Conservation (phyloP, 768 basidiomycete genomes). For the Sistotremastrum niveocremeum region DNA sequence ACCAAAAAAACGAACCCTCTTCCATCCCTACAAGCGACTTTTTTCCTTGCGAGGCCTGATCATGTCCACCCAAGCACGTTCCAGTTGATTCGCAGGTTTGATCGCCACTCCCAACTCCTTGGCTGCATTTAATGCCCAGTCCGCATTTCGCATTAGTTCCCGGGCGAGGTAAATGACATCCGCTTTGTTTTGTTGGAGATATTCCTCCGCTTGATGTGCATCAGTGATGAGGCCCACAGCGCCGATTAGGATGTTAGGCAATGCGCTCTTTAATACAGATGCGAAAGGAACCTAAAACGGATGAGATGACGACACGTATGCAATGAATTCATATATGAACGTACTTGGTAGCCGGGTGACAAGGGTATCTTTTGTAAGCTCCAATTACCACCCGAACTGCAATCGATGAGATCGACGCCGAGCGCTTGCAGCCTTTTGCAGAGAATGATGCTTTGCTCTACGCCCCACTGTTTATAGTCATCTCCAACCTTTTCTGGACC, state of each 20-base stretch:
- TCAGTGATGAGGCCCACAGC: conserved; percentile 65
- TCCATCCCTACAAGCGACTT: no score
- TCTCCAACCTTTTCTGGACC: conserved; percentile 38
- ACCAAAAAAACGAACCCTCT: no score
- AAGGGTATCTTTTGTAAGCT: conserved; percentile 40
- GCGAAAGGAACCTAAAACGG: conserved; percentile 48
- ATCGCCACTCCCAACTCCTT: conserved; percentile 46
- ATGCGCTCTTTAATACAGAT: conserved; percentile 44
- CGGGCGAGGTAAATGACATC: conserved; percentile 59
- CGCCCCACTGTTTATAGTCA: conserved; percentile 59
- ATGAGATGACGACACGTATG: neutral
- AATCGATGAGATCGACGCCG: conserved; percentile 70
- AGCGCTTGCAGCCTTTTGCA: conserved; percentile 40
- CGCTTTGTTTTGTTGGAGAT: conserved; percentile 50
- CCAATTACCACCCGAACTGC: conserved; percentile 56
- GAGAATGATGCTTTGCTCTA: conserved; percentile 58
- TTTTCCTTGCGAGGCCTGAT: conserved; percentile 10
- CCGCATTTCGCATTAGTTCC: conserved; percentile 50
- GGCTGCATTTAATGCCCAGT: conserved; percentile 52
- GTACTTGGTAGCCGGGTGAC: conserved; percentile 49
- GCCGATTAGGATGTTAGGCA: conserved; percentile 41
- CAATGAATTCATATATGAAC: neutral
- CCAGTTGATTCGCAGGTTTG: conserved; percentile 63
- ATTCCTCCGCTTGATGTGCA: conserved; percentile 44
- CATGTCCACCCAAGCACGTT: conserved; percentile 38